Base-by-base conservation (phyloP, 768 basidiomycete species). In the Russula lepida region DNA sequence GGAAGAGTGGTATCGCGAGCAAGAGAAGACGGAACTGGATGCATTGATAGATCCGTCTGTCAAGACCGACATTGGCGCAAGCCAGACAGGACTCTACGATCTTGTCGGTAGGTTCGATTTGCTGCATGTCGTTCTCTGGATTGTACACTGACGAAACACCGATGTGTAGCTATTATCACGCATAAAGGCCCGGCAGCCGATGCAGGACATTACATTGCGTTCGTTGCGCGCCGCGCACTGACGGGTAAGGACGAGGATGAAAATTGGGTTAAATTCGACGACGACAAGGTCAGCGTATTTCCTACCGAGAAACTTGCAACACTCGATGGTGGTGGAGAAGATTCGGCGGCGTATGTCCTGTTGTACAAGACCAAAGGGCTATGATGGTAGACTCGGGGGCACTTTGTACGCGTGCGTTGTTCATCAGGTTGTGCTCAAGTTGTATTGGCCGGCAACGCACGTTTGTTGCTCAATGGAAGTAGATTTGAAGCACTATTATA, bases 171-270 rank as follows among this genome's bases (percentile, higher is more conserved):
- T 8, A 89, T 99, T 69, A 85, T 99, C 13, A 95, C 94, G 23
- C 97, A 98, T 80, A 99, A 99, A 73, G 97, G 97, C 12, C 84
- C 94, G 0, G 88, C 88, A 0, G 95, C 97, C 0, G 97, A 98
- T 69, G 84, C 91, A 0, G 95, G 95, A 2, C 95, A 98, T 74
- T 98, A 98, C 70, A 94, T 98, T 25, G 93, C 85, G 1, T 98
- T 88, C 74, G 89, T 88, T 30, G 67, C 53, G 43, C 51, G 55
- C 25, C 54, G 43, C 17, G 49, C 55, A 39, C 37, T 58, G 25
- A 60, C 65, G 8, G 52, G 66, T 39, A 69, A 81, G 43, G 84
- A 85, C 51, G 83, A 84, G 48, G 85, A 91, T 52, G 86, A 89
- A 63, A 88, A 88, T 69, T 90, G 95, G 95, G 91, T 88, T 76